These are phyloP conservation scores for Termitomyces sp. DNA, from an alignment of 768 basidiomycete genomes.

Conservation along the genomic window DNA sequence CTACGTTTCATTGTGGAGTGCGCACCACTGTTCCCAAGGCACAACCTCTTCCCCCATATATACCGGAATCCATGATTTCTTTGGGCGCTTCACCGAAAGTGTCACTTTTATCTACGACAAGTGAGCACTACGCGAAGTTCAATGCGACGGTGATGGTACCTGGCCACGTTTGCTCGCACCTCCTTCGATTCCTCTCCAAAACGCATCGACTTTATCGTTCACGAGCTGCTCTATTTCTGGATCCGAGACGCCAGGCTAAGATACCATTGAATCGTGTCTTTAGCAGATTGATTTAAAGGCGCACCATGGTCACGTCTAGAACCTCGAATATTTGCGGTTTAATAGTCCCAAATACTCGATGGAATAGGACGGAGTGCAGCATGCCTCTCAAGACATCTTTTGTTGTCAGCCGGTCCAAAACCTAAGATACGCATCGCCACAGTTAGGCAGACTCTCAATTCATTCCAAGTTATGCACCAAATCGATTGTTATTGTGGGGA, in stretches of 20 bases:
- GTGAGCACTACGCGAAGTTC: not conserved
- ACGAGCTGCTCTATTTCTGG: slow-evolving; percentile 66
- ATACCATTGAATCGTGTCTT: not conserved
- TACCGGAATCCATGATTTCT: slow-evolving; percentile 75
- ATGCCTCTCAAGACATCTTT: slow-evolving; percentile 73
- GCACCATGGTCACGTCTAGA: slow-evolving; percentile 79
- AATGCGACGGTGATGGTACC: slow-evolving; percentile 28
- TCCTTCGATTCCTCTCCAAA: slow-evolving; percentile 75
- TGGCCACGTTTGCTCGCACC: slow-evolving; percentile 62
- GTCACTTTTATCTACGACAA: slow-evolving; percentile 57
- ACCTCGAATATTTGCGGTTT: slow-evolving; percentile 76
- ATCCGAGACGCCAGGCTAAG: slow-evolving; percentile 75
- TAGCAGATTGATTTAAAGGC: slow-evolving; percentile 13
- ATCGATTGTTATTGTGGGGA: slow-evolving; percentile 14
- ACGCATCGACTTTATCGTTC: slow-evolving; percentile 69
- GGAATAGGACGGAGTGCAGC: slow-evolving; percentile 80
- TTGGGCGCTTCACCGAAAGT: slow-evolving; percentile 71
- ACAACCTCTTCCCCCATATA: slow-evolving; percentile 76
- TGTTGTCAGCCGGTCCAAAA: slow-evolving; percentile 64
- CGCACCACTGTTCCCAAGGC: slow-evolving; percentile 83
- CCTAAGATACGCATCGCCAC: slow-evolving; percentile 32
- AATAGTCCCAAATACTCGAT: slow-evolving; percentile 75
- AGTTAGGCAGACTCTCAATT: slow-evolving; percentile 2
- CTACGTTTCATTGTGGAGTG: not conserved
- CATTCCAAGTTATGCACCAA: slow-evolving; percentile 9